Evolutionary conservation across 2,329 filamentous ascomycete genomes (phyloP).

Genomic region (Hymenoscyphus fraxineus): DNA sequence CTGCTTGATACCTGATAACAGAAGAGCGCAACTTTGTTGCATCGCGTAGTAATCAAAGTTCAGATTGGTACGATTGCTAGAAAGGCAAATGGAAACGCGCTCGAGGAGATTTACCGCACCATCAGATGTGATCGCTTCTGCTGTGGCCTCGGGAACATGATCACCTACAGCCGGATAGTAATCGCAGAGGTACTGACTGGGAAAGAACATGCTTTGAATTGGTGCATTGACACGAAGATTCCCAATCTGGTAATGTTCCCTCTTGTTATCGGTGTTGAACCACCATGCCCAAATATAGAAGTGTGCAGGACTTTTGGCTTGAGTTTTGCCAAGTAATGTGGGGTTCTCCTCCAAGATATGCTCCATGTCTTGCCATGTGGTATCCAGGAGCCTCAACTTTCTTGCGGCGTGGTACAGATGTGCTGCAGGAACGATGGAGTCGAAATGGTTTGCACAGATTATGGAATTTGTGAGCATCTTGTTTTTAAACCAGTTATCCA

Average conservation of each 20-base stretch:
- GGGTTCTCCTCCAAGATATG: neutral
- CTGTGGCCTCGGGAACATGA: neutral
- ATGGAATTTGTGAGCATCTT: neutral
- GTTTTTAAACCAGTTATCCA: neutral
- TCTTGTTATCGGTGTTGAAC: too few species aligned
- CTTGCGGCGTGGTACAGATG: neutral
- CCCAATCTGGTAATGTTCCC: too few species aligned
- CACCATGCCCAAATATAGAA: too few species aligned
- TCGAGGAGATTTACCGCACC: neutral
- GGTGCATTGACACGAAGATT: too few species aligned
- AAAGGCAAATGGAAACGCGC: neutral
- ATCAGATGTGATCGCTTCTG: neutral
- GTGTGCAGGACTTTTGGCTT: too few species aligned
- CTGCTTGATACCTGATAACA: neutral
- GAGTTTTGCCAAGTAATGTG: too few species aligned
- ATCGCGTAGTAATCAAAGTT: neutral
- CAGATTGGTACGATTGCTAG: neutral
- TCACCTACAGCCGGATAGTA: neutral
- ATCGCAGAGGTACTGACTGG: neutral
- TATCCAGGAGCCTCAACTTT: neutral
- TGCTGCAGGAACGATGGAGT: neutral
- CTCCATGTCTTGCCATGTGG: constrained; percentile 1
- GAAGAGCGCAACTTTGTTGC: neutral
- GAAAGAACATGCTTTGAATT: too few species aligned
- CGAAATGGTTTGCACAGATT: neutral